Base-by-base conservation (phyloP, 2,329 filamentous ascomycete genomes). In the Exophiala sp. region DNA sequence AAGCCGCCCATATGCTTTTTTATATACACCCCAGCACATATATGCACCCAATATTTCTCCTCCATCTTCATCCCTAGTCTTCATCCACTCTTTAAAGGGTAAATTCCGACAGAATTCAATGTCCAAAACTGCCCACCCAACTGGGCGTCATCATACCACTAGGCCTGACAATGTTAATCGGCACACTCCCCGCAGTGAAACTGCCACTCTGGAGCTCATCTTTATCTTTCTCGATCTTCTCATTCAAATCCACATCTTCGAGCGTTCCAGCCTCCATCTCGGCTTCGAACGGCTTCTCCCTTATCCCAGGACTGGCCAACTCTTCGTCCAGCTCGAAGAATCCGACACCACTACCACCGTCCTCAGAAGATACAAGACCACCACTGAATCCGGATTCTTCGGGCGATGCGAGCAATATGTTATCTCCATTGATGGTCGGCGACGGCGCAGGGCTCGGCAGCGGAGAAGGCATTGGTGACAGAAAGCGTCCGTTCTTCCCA, bases 291-390 rank as follows among this genome's bases (percentile, higher is more conserved):
- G 54, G 18, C 11, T 41, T 45, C 2, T 60, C 60, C 24, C 52
- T 40, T 38, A 57, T 39, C 9, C 42, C 57, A 11, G 62, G 60
- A 44, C 52, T 61, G 8, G 53, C 48, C 12, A 63, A 47, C 50
- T 63, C 62, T 52, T 63, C 62, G 39, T 63, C 62, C 9, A 63
- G 57, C 42, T 63, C 62, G 41, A 63, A 63, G 36, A 63, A 63
- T 6, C 62, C 62, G 11, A 62, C 56, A 14, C 58, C 58, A 16
- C 51, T 55, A 12, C 56, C 58, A 7, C 55, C 59, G 12, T 58
- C 54, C 10, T 54, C 48, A 2, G 54, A 41, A 16, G 46, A 43
- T 12, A 38, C 34, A 1, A 63, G 42, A 21, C 49, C 58, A 34
- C 45, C 52, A 4, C 51, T 45, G 35, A 59, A 59, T 9, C 54